Conservation (phyloP, 2,329 filamentous ascomycete genomes). For the Cordyceps tenuipes region DNA sequence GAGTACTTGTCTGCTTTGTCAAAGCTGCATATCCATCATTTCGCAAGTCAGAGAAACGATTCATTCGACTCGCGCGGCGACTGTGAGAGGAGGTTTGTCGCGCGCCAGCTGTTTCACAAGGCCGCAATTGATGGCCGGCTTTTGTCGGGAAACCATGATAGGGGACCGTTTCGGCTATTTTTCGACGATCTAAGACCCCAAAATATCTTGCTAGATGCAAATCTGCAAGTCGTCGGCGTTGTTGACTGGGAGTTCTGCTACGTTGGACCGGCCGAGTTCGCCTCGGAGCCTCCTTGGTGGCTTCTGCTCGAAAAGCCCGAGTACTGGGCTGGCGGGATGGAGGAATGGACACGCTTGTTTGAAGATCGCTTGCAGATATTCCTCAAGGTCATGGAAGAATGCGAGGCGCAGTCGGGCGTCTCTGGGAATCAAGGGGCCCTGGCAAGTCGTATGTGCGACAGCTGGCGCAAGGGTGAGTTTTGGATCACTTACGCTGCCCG, state of each 20-base stretch:
- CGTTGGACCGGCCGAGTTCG: background rate
- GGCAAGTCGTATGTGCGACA: conserved; percentile 4
- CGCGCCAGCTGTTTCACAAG: background rate
- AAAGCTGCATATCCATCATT: background rate
- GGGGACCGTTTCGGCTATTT: background rate
- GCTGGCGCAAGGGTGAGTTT: background rate
- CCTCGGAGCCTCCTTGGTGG: background rate
- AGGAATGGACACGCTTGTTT: background rate
- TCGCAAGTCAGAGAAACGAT: background rate
- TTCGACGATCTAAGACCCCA: background rate
- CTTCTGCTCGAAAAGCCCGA: conserved; percentile 1
- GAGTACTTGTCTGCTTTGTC: background rate
- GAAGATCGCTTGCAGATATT: background rate
- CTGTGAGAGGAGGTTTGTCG: background rate
- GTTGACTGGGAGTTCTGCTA: conserved; percentile 2
- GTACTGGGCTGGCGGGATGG: background rate
- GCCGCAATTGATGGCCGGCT: background rate
- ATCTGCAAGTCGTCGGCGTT: background rate
- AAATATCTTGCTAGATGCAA: background rate
- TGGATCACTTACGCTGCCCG: background rate
- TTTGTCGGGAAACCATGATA: background rate
- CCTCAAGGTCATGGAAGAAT: background rate
- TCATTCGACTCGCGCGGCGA: background rate
- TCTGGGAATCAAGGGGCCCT: background rate
- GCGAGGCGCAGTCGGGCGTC: background rate